Evolutionary conservation across 1,284 basidiomycete species (phyloP).

Genomic region (Ustilago bromivora): DNA sequence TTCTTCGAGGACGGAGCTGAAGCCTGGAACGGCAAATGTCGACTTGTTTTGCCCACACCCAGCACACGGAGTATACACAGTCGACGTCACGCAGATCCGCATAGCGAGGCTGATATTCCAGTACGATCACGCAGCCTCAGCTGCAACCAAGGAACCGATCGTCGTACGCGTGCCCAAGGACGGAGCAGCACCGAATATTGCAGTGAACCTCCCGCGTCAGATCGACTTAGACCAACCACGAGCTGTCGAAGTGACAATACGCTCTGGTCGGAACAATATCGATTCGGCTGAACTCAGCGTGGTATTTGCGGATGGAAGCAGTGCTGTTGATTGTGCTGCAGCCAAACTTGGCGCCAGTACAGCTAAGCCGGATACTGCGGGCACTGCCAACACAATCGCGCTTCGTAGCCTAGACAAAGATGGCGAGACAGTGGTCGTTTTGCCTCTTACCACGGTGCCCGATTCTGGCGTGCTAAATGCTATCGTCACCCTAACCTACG

Average conservation of each 20-base stretch:
- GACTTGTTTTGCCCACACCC: constrained; percentile 53
- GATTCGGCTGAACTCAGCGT: constrained; percentile 40
- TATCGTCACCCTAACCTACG: constrained; percentile 37
- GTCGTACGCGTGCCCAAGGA: constrained; percentile 60
- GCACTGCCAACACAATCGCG: background rate
- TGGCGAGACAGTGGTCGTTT: constrained; percentile 7
- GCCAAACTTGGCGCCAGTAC: constrained; percentile 1
- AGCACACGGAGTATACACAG: constrained; percentile 53
- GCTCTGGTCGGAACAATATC: constrained; percentile 52
- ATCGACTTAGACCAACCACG: constrained; percentile 57
- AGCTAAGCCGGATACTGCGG: background rate
- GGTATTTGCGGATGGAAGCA: constrained; percentile 8
- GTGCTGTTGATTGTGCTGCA: constrained; percentile 8
- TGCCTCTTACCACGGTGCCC: constrained; percentile 39
- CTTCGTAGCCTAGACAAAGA: constrained; percentile 11
- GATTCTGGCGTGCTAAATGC: constrained; percentile 36
- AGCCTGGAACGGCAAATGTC: constrained; percentile 42
- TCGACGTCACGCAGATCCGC: constrained; percentile 64
- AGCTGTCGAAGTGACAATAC: constrained; percentile 43
- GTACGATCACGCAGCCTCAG: constrained; percentile 39
- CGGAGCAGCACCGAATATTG: constrained; percentile 46
- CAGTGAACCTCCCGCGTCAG: constrained; percentile 28
- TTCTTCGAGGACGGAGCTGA: constrained; percentile 35
- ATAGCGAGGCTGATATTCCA: constrained; percentile 59
- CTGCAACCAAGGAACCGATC: constrained; percentile 12